These are phyloP conservation scores for Gossypium laxum DNA, from an alignment of 441 rosid genomes.

Conservation along the genomic window DNA sequence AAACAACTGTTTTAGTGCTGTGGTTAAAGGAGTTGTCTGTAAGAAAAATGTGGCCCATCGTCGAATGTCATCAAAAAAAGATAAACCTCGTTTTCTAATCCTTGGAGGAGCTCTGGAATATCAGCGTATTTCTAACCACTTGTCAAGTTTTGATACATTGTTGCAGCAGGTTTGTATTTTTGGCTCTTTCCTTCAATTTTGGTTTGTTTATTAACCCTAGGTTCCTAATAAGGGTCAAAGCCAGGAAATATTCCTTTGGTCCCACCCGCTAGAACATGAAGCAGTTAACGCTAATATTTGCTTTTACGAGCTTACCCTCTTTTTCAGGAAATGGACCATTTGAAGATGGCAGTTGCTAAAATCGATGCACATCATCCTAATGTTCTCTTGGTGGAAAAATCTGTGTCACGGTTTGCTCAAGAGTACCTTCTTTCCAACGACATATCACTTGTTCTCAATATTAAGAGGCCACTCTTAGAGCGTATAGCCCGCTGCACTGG, in stretches of 20 bases:
- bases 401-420: slow-evolving; percentile 63
- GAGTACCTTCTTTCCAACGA: slow-evolving; percentile 66
- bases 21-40: slow-evolving; percentile 70
- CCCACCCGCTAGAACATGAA: neutral
- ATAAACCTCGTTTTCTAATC: slow-evolving; percentile 61
- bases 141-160: slow-evolving; percentile 71
- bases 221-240: slow-evolving; percentile 10
- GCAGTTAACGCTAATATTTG: neutral
- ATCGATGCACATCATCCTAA: slow-evolving; percentile 58
- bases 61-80: slow-evolving; percentile 63
- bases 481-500: slow-evolving; percentile 75
- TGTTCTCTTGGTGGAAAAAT: slow-evolving; percentile 69
- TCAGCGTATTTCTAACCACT: slow-evolving; percentile 65
- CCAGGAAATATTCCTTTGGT: slow-evolving; percentile 1
- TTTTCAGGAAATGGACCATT: slow-evolving; percentile 66
- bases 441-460: slow-evolving; percentile 68
- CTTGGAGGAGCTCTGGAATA: slow-evolving; percentile 81
- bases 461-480: slow-evolving; percentile 59
- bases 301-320: slow-evolving; percentile 18
- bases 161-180: slow-evolving; percentile 57
- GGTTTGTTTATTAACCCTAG: slow-evolving; percentile 15
- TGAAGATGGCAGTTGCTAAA: slow-evolving; percentile 77
- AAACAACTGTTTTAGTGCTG: slow-evolving; percentile 30
- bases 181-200: slow-evolving; percentile 19
- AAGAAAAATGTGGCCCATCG: slow-evolving; percentile 82